Percentiles rank a stretch among this genome's conserved stretches.
Conservation (phyloP, 2,329 filamentous ascomycete genomes). For the Paraphoma sp. region DNA sequence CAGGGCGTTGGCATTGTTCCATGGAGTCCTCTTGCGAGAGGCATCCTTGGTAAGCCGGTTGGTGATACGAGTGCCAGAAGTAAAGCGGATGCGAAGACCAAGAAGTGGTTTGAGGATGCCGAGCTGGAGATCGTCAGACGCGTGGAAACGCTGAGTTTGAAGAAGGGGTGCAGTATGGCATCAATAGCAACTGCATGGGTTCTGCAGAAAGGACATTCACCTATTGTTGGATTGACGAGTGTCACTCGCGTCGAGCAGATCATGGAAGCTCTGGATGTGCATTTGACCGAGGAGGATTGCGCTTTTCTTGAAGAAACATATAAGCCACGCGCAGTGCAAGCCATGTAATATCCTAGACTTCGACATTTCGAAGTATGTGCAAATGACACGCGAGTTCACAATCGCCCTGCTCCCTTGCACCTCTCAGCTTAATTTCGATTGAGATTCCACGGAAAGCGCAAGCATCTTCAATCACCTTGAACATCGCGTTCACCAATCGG, state of each 20-base stretch:
- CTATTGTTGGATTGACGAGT: slow-evolving; percentile 28
- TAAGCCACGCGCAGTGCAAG: background rate
- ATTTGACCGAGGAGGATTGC: slow-evolving; percentile 25
- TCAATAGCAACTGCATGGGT: slow-evolving; percentile 52
- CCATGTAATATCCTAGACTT: too few species aligned
- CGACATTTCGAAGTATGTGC: too few species aligned
- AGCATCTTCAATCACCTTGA: too few species aligned
- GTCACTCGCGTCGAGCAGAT: slow-evolving; percentile 27
- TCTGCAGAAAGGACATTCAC: slow-evolving; percentile 22
- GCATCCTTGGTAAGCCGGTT: slow-evolving; percentile 11
- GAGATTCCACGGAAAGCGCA: too few species aligned
- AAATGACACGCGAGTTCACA: too few species aligned
- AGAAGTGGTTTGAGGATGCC: slow-evolving; percentile 39
- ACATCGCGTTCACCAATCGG: too few species aligned
- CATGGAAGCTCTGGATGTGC: slow-evolving; percentile 13
- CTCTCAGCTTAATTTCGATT: too few species aligned
- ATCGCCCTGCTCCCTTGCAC: too few species aligned
- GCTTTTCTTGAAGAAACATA: slow-evolving; percentile 29
- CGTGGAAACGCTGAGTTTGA: slow-evolving; percentile 62
- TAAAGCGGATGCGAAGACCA: slow-evolving; percentile 6
- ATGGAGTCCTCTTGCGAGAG: slow-evolving; percentile 39
- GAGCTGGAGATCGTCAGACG: slow-evolving; percentile 58
- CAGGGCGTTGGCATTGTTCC: slow-evolving; percentile 35
- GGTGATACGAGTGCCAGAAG: background rate
- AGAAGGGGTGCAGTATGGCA: slow-evolving; percentile 64